Evolutionary conservation across 257 asterid species (phyloP).

Genomic region (Nicotiana noctiflora): DNA sequence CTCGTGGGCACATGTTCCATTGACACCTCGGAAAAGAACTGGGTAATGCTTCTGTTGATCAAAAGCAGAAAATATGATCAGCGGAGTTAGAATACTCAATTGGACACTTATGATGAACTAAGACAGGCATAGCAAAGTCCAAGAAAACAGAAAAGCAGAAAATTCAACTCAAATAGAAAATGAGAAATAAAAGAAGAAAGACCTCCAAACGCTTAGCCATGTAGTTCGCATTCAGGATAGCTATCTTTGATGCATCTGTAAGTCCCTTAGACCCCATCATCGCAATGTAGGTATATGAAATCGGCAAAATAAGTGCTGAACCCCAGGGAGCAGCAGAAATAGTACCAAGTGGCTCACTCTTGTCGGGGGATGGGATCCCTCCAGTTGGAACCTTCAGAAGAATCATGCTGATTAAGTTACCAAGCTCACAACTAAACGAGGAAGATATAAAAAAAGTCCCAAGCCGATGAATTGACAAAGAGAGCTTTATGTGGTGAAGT

Average conservation of each 20-base stretch:
- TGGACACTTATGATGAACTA: background rate
- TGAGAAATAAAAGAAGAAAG: constrained; percentile 8
- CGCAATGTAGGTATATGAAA: constrained; percentile 88
- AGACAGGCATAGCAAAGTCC: background rate
- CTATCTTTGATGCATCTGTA: constrained; percentile 87
- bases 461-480: background rate
- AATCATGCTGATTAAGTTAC: background rate
- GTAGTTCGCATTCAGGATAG: constrained; percentile 88
- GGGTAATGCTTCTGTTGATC: constrained; percentile 71
- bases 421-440: background rate
- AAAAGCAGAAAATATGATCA: constrained; percentile 19
- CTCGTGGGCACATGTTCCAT: constrained; percentile 91
- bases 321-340: constrained; percentile 99
- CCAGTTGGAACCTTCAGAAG: constrained; percentile 70
- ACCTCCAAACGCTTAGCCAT: constrained; percentile 99
- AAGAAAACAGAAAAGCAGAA: background rate
- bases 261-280: constrained; percentile 99
- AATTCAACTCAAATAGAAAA: background rate
- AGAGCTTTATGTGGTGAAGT: background rate
- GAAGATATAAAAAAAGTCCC: background rate
- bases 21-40: constrained; percentile 92
- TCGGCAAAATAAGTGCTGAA: constrained; percentile 94
- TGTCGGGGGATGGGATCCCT: constrained; percentile 84
- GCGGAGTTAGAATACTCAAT: background rate
- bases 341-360: constrained; percentile 77